These are phyloP conservation scores for Ailanthus altissimus DNA, from an alignment of 345 rosid species.

Conservation along the genomic window DNA sequence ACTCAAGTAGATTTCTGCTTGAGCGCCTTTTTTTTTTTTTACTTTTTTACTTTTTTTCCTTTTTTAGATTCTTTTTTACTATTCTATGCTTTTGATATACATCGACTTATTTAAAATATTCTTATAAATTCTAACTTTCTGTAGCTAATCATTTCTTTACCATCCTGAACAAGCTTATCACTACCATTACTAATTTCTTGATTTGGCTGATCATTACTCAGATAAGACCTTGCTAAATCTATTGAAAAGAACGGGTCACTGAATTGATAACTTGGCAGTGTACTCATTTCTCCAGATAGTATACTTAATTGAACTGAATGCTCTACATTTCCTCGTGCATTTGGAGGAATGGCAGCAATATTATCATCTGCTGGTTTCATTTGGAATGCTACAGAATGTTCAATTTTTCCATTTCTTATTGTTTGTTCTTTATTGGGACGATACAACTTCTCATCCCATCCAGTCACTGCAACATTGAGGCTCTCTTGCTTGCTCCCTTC, in stretches of 20 bases:
- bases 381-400: background rate
- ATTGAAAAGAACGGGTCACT: conserved; percentile 49
- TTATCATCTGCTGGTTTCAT: background rate
- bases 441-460: conserved; percentile 27
- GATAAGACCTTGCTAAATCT: conserved; percentile 44
- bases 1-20: no score
- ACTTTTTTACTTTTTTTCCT: no score
- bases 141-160: conserved; percentile 15
- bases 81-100: no score
- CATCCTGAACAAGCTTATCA: conserved; percentile 6
- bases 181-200: conserved; percentile 17
- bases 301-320: conserved; percentile 21
- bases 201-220: background rate
- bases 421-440: conserved; percentile 18
- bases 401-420: conserved; percentile 6
- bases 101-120: no score
- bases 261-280: conserved; percentile 44
- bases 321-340: conserved; percentile 3
- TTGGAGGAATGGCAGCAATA: background rate
- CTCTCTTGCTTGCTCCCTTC: conserved; percentile 11
- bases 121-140: no score
- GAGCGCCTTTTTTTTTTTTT: no score
- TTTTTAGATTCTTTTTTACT: no score
- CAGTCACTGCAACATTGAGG: conserved; percentile 18
- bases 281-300: conserved; percentile 35